Conservation (phyloP, 2,329 filamentous ascomycete species). For the Claviceps spartinae region DNA sequence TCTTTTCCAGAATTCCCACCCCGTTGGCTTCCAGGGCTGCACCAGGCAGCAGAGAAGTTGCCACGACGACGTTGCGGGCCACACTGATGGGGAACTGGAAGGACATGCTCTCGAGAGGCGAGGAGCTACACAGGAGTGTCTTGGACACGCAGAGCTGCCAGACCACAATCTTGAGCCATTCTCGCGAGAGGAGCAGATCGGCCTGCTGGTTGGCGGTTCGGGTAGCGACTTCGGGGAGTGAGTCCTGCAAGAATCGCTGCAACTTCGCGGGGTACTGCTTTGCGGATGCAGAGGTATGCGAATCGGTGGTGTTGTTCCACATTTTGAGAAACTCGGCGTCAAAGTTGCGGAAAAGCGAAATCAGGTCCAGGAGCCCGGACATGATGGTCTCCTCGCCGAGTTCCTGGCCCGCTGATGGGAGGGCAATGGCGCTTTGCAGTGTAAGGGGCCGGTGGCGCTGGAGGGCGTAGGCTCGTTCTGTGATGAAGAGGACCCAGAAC, state of each 20-base stretch:
- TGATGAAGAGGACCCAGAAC: constrained; percentile 20
- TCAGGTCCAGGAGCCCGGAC: constrained; percentile 18
- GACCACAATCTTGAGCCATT: constrained; percentile 16
- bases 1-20: constrained; percentile 19
- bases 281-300: constrained; percentile 1
- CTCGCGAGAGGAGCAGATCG: constrained; percentile 13
- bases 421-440: constrained; percentile 11
- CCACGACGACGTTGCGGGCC: constrained; percentile 14
- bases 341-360: constrained; percentile 14
- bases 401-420: constrained; percentile 10
- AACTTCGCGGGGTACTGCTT: constrained; percentile 2
- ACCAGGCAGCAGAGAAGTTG: constrained; percentile 10
- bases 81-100: constrained; percentile 14
- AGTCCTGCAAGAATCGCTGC: constrained; percentile 7
- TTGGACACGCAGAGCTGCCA: constrained; percentile 16
- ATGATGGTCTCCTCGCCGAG: constrained; percentile 15
- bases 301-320: constrained; percentile 13
- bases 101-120: constrained; percentile 13
- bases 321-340: constrained; percentile 14
- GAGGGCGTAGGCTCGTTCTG: constrained; percentile 18
- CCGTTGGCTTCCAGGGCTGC: constrained; percentile 20
- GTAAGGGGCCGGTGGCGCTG: constrained; percentile 18
- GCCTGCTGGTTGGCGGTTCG: constrained; percentile 12
- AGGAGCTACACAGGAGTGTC: constrained; percentile 6
- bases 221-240: constrained; percentile 5